Percentiles rank a stretch among this genome's conserved stretches.
These are phyloP conservation scores for Linum trigynum DNA, from an alignment of 345 rosid genomes.

Conservation along the genomic window DNA sequence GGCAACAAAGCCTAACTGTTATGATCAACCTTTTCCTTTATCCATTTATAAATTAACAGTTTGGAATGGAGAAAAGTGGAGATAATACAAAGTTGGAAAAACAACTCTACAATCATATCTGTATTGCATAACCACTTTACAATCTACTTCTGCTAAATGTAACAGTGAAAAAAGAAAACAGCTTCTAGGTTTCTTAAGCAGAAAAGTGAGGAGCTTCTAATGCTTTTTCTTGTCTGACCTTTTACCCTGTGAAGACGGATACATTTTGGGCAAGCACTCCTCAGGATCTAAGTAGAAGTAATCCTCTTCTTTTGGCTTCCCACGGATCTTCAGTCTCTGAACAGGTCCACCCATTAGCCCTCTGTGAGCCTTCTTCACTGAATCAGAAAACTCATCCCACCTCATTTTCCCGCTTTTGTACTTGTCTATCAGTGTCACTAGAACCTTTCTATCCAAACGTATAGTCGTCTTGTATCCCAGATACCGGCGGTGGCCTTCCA, in stretches of 20 bases:
- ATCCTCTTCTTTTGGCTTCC: conserved; percentile 1
- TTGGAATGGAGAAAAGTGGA: too few relatives aligned
- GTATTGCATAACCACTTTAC: too few relatives aligned
- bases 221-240: neutral
- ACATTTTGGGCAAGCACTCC: neutral
- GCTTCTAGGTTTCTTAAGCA: too few relatives aligned
- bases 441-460: neutral
- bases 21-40: too few relatives aligned
- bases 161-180: too few relatives aligned
- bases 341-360: neutral
- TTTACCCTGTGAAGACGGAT: neutral
- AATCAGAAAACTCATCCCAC: neutral
- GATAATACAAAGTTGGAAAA: too few relatives aligned
- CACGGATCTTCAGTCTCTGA: neutral
- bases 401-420: neutral
- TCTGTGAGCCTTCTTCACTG: neutral
- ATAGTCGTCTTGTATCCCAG: conserved; percentile 1
- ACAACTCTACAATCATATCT: too few relatives aligned
- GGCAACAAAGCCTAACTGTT: too few relatives aligned
- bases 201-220: too few relatives aligned
- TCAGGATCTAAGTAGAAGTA: conserved; percentile 1
- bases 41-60: too few relatives aligned
- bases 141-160: too few relatives aligned
- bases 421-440: neutral
- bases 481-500: conserved; percentile 44